These are phyloP conservation scores for Penicillium carneum DNA, from an alignment of 2,329 filamentous ascomycete species.

Conservation along the genomic window DNA sequence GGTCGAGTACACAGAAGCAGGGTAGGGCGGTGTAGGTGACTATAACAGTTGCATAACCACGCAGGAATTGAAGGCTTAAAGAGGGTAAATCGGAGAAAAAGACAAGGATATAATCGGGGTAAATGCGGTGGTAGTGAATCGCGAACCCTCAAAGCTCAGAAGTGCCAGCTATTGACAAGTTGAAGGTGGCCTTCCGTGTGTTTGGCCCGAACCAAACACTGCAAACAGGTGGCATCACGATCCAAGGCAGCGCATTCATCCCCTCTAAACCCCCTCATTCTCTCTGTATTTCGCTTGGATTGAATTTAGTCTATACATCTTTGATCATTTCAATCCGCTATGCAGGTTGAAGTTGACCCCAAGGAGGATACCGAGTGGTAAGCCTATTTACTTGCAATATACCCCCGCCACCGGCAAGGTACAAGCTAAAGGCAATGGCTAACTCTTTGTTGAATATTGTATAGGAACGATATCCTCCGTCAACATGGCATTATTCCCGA, in stretches of 20 bases:
- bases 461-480: conserved; percentile 95
- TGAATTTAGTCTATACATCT: background rate
- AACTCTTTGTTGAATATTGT: conserved; percentile 12
- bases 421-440: conserved; percentile 22
- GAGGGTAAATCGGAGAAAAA: conserved; percentile 4
- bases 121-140: conserved; percentile 28
- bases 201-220: conserved; percentile 45
- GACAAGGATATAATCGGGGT: conserved; percentile 18
- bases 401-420: conserved; percentile 24
- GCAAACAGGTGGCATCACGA: conserved; percentile 50
- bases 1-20: conserved; percentile 35
- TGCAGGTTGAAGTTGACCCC: conserved; percentile 86
- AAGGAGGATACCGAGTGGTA: conserved; percentile 99
- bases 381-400: conserved; percentile 26
- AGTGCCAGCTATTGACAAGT: conserved; percentile 37
- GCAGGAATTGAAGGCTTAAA: conserved; percentile 9
- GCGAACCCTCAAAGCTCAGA: conserved; percentile 31
- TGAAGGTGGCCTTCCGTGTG: conserved; percentile 52
- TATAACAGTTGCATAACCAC: conserved; percentile 37
- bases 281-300: conserved; percentile 11
- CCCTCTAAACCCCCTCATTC: conserved; percentile 16
- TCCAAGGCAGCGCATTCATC: conserved; percentile 21
- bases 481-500: conserved; percentile 98
- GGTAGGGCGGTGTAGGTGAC: conserved; percentile 36
- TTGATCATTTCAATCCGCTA: conserved; percentile 33